Conservation (phyloP, 176 grass and related monocot species). For the Aechmea fasciata region DNA sequence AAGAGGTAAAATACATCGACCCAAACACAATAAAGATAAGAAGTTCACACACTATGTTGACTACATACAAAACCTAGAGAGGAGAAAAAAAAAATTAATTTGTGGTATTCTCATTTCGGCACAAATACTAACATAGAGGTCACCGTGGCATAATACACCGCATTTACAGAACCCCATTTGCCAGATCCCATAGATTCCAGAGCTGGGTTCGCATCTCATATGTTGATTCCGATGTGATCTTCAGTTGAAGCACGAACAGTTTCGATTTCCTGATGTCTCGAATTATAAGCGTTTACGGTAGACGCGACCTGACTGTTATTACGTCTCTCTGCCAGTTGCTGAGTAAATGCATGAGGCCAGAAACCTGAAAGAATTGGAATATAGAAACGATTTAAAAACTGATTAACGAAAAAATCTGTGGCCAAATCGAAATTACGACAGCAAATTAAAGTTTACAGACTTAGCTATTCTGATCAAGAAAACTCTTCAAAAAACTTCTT, state of each 20-base stretch:
- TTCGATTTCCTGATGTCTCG: background rate
- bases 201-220: slow-evolving; percentile 13
- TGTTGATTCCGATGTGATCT: slow-evolving; percentile 4
- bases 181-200: slow-evolving; percentile 32
- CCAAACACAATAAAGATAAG: too few species aligned
- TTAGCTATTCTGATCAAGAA: too few species aligned
- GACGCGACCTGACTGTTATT: slow-evolving; percentile 1
- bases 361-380: slow-evolving; percentile 28
- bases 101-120: background rate
- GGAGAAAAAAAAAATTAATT: background rate
- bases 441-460: background rate
- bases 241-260: background rate
- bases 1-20: too few species aligned
- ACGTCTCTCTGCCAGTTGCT: slow-evolving; percentile 19
- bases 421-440: background rate
- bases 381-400: slow-evolving; percentile 6
- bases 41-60: too few species aligned
- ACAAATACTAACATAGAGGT: background rate
- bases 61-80: background rate
- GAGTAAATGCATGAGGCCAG: slow-evolving; percentile 38
- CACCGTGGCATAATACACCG: background rate
- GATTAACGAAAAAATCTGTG: background rate
- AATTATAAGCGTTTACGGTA: slow-evolving; percentile 9
- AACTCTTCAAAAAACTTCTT: too few species aligned
- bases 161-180: background rate